These are phyloP conservation scores for Macaranga tanarius DNA, from an alignment of 441 rosid genomes.

Conservation along the genomic window DNA sequence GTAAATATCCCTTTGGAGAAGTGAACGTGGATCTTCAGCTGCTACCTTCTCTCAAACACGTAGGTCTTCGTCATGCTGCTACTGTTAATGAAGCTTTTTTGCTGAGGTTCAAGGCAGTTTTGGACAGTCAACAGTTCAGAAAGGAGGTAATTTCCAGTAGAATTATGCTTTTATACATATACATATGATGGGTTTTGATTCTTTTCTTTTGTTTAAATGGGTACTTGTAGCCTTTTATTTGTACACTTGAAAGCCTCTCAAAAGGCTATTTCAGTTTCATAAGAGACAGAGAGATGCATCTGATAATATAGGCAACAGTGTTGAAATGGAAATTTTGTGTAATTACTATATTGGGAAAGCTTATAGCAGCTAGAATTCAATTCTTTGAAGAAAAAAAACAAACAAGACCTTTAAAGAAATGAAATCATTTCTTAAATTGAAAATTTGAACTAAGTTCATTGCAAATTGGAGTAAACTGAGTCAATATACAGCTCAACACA, in stretches of 20 bases:
- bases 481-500: background rate
- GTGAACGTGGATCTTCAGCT: constrained; percentile 35
- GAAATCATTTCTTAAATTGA: too few relatives aligned
- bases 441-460: too few relatives aligned
- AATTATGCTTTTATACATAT: background rate
- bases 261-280: background rate
- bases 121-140: constrained; percentile 27
- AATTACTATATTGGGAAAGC: too few relatives aligned
- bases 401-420: too few relatives aligned
- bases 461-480: background rate
- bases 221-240: background rate
- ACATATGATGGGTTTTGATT: constrained; percentile 1
- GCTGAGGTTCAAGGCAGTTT: constrained; percentile 32
- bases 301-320: too few relatives aligned
- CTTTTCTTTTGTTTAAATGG: too few relatives aligned
- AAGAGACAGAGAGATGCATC: background rate
- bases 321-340: too few relatives aligned
- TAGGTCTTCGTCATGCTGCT: constrained; percentile 39
- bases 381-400: too few relatives aligned
- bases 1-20: constrained; percentile 49
- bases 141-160: constrained; percentile 37
- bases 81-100: constrained; percentile 61
- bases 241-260: background rate
- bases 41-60: constrained; percentile 41
- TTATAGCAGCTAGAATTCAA: too few relatives aligned